Evolutionary conservation across 2,329 filamentous ascomycete genomes (phyloP).

Genomic region (Fusarium mexicanum): DNA sequence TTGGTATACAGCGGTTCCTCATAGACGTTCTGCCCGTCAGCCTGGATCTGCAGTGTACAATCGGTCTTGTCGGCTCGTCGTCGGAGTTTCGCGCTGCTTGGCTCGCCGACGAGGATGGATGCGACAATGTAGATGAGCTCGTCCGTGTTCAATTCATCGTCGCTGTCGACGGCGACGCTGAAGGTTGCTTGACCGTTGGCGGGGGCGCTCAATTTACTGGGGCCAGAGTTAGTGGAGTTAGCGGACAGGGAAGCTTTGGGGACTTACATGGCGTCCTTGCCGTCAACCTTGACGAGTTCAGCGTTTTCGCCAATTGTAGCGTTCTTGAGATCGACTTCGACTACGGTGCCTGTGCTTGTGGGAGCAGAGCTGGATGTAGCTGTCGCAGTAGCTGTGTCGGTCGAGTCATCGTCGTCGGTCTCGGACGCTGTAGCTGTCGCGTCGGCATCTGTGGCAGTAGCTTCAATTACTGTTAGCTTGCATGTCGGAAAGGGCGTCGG

Average conservation of each 20-base stretch:
- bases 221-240: not conserved
- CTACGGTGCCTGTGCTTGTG: slow-evolving; percentile 6
- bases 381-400: slow-evolving; percentile 1
- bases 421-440: slow-evolving; percentile 6
- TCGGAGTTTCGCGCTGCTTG: slow-evolving; percentile 23
- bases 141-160: slow-evolving; percentile 7
- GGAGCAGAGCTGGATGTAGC: slow-evolving; percentile 17
- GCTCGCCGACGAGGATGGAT: slow-evolving; percentile 26
- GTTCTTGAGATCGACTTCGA: slow-evolving; percentile 22
- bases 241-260: not conserved
- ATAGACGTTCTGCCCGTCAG: slow-evolving; percentile 24
- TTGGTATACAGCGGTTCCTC: slow-evolving; percentile 18
- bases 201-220: slow-evolving; percentile 23
- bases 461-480: slow-evolving; percentile 2
- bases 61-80: slow-evolving; percentile 18
- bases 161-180: slow-evolving; percentile 9
- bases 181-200: slow-evolving; percentile 25
- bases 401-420: not conserved
- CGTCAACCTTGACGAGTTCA: slow-evolving; percentile 13
- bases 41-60: slow-evolving; percentile 22
- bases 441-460: slow-evolving; percentile 13
- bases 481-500: not conserved
- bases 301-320: slow-evolving; percentile 29
- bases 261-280: slow-evolving; percentile 27
- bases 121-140: slow-evolving; percentile 28